Conservation (phyloP, 1,284 basidiomycete genomes). For the Cystobasidium sp. region DNA sequence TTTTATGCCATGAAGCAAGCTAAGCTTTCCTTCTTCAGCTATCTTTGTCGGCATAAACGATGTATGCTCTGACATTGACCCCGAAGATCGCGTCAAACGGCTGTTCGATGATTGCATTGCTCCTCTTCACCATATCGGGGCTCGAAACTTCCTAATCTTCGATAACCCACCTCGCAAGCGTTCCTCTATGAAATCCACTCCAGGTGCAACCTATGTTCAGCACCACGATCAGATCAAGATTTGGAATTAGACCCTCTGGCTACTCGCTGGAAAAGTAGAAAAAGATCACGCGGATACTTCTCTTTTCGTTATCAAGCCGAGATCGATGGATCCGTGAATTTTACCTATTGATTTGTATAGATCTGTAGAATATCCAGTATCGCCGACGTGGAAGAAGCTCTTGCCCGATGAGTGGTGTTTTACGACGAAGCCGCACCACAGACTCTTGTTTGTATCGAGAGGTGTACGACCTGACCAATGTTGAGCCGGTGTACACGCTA, state of each 20-base stretch:
- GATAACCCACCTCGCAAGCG: conserved; percentile 11
- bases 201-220: background rate
- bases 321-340: conserved; percentile 53
- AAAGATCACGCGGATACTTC: background rate
- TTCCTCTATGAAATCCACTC: background rate
- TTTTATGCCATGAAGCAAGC: background rate
- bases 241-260: conserved; percentile 7
- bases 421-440: conserved; percentile 60
- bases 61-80: background rate
- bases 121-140: conserved; percentile 7
- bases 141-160: conserved; percentile 30
- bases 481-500: conserved; percentile 48
- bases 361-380: conserved; percentile 55
- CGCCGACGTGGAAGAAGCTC: conserved; percentile 57
- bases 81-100: background rate
- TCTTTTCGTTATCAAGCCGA: conserved; percentile 49
- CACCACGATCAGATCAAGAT: background rate
- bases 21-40: background rate
- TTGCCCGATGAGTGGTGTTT: conserved; percentile 47
- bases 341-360: conserved; percentile 55
- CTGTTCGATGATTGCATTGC: conserved; percentile 6
- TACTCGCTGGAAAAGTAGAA: background rate
- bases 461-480: conserved; percentile 61
- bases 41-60: conserved; percentile 29
- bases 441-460: conserved; percentile 60